phyloP scores from a whole-genome alignment of 2,329 filamentous ascomycete genomes.

The Exophiala oligosperma region DNA sequence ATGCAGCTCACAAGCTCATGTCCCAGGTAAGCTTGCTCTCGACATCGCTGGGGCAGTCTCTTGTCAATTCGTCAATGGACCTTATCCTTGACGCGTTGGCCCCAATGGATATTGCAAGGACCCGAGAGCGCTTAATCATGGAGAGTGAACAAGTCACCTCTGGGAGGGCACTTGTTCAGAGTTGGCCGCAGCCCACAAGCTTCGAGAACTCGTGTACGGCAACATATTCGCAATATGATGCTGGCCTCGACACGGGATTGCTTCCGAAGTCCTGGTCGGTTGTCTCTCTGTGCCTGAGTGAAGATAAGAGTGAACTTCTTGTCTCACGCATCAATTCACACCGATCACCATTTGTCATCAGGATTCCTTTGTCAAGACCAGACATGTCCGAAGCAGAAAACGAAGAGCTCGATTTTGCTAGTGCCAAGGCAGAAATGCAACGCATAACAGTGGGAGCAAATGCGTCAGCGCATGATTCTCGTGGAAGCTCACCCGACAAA shows the following conservation, averaged over 20 bases:
- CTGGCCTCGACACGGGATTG: slow-evolving; percentile 78
- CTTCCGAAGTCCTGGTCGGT: slow-evolving; percentile 82
- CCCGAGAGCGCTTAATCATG: slow-evolving; percentile 16
- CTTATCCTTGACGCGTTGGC: slow-evolving; percentile 22
- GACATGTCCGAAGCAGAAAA: slow-evolving; percentile 76
- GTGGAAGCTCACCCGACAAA: slow-evolving; percentile 55
- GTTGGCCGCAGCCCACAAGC: slow-evolving; percentile 6
- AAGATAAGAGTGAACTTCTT: slow-evolving; percentile 79
- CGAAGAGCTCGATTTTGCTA: slow-evolving; percentile 79
- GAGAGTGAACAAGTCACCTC: slow-evolving; percentile 14
- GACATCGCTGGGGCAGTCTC: slow-evolving; percentile 22
- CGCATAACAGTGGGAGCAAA: slow-evolving; percentile 84
- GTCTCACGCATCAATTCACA: slow-evolving; percentile 80
- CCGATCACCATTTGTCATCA: slow-evolving; percentile 78
- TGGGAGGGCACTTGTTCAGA: slow-evolving; percentile 8
- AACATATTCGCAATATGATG: not conserved
- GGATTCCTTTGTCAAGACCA: slow-evolving; percentile 80
- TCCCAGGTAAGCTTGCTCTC: slow-evolving; percentile 27
- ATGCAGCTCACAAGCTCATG: slow-evolving; percentile 22
- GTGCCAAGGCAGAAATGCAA: slow-evolving; percentile 74
- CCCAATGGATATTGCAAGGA: slow-evolving; percentile 20
- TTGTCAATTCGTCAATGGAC: slow-evolving; percentile 20
- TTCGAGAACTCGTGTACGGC: not conserved
- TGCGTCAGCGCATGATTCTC: slow-evolving; percentile 72
- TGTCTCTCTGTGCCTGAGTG: slow-evolving; percentile 80